Evolutionary conservation across 176 grass and related monocot genomes (phyloP).

Genomic region (Oryza brachyantha): DNA sequence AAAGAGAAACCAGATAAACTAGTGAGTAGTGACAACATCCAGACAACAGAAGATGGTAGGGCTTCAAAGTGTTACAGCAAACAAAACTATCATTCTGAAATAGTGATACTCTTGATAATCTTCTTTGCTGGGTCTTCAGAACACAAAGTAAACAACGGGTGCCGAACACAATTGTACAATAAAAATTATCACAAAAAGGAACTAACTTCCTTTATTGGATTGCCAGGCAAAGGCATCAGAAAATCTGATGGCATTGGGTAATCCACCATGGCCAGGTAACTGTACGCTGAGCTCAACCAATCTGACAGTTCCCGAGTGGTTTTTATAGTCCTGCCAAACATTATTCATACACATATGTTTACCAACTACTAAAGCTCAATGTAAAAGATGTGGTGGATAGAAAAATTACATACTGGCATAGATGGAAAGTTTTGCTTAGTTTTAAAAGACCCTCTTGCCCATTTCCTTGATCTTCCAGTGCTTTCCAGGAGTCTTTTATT

Average conservation of each 20-base stretch:
- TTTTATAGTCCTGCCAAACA: constrained; percentile 59
- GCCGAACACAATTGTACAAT: neutral
- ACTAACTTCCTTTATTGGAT: constrained; percentile 94
- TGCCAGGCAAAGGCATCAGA: constrained; percentile 87
- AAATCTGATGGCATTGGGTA: constrained; percentile 84
- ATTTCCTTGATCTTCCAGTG: constrained; percentile 62
- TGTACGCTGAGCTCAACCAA: constrained; percentile 89
- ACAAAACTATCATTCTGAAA: neutral
- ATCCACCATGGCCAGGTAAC: constrained; percentile 95
- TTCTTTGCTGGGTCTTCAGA: neutral
- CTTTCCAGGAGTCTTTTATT: constrained; percentile 84
- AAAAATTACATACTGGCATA: constrained; percentile 65
- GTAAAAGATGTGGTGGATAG: neutral
- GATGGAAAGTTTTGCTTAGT: constrained; percentile 71
- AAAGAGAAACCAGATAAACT: constrained; percentile 23
- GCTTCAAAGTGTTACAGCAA: neutral
- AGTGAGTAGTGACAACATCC: neutral
- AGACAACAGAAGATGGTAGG: neutral
- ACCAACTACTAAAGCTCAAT: neutral
- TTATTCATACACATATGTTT: neutral
- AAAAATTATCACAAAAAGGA: neutral
- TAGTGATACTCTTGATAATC: neutral
- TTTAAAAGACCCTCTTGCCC: constrained; percentile 56
- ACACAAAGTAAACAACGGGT: neutral
- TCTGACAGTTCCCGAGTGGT: constrained; percentile 61